A percentile compares a stretch with the other conserved stretches of the same genome.
phyloP scores from a whole-genome alignment of 805 yeast species.

The Candida parachauliodes region DNA sequence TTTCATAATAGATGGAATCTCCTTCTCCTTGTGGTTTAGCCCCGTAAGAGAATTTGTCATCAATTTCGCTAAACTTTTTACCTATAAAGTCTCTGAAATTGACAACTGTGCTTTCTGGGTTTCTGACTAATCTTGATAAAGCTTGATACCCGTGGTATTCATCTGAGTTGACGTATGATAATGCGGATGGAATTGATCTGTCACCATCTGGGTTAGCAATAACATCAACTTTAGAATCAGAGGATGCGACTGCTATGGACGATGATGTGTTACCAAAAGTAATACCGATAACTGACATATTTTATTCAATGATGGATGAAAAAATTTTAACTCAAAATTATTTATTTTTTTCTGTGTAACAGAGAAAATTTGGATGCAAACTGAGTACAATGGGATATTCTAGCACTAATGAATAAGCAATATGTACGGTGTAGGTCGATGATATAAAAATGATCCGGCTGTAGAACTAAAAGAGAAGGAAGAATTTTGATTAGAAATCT shows the following conservation, averaged over 20 bases:
- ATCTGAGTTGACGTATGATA: constrained; percentile 89
- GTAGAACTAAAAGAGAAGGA: too few relatives aligned
- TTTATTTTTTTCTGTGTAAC: too few relatives aligned
- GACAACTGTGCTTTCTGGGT: constrained; percentile 78
- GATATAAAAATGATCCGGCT: too few relatives aligned
- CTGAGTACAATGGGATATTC: too few relatives aligned
- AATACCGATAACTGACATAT: constrained; percentile 74
- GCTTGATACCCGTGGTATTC: constrained; percentile 99
- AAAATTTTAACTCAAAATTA: constrained; percentile 3
- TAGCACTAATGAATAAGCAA: too few relatives aligned
- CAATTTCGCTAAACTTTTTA: constrained; percentile 63
- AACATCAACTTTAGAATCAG: constrained; percentile 91
- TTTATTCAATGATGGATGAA: constrained; percentile 5
- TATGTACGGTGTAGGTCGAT: too few relatives aligned
- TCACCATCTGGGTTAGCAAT: constrained; percentile 99
- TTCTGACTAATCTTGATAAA: constrained; percentile 84
- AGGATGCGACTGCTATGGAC: constrained; percentile 81
- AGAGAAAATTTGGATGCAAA: too few relatives aligned
- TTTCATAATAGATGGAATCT: constrained; percentile 68
- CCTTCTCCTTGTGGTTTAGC: constrained; percentile 54
- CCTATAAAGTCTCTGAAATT: constrained; percentile 95
- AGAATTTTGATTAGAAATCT: too few relatives aligned
- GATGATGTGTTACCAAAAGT: constrained; percentile 96
- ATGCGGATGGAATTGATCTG: constrained; percentile 89
- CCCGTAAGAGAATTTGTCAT: constrained; percentile 54